These are phyloP conservation scores for Saccharomyces hybrid DNA, from an alignment of 1,139 yeast species.

Conservation along the genomic window DNA sequence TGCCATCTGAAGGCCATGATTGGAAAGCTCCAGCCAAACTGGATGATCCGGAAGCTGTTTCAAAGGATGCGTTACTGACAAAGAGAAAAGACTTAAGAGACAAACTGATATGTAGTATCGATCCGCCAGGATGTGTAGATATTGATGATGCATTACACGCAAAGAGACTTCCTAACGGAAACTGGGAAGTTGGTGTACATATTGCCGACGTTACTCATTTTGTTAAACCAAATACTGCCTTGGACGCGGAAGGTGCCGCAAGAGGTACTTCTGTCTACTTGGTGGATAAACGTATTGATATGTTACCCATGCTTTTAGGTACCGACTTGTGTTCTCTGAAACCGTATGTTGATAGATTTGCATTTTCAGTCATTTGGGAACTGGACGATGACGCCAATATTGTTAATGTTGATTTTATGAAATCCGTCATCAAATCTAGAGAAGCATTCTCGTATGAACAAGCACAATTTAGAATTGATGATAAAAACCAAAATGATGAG, in stretches of 20 bases:
- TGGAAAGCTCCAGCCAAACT: slow-evolving; percentile 78
- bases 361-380: slow-evolving; percentile 95
- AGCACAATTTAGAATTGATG: slow-evolving; percentile 90
- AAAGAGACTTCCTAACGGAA: slow-evolving; percentile 73
- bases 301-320: slow-evolving; percentile 93
- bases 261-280: slow-evolving; percentile 96
- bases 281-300: slow-evolving; percentile 98
- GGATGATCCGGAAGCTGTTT: slow-evolving; percentile 40
- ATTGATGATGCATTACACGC: slow-evolving; percentile 98
- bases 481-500: slow-evolving; percentile 63
- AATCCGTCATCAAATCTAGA: slow-evolving; percentile 82
- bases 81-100: slow-evolving; percentile 82
- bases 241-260: slow-evolving; percentile 93
- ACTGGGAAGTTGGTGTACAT: slow-evolving; percentile 95
- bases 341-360: slow-evolving; percentile 92
- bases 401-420: slow-evolving; percentile 68
- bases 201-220: slow-evolving; percentile 98
- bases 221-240: slow-evolving; percentile 84
- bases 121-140: slow-evolving; percentile 98
- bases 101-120: slow-evolving; percentile 86
- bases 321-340: slow-evolving; percentile 92
- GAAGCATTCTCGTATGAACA: slow-evolving; percentile 93
- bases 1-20: slow-evolving; percentile 86
- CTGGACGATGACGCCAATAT: slow-evolving; percentile 80
- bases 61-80: slow-evolving; percentile 47